These are phyloP conservation scores for Ceratocystis lukuohia DNA, from an alignment of 2,329 filamentous ascomycete genomes.

Conservation along the genomic window DNA sequence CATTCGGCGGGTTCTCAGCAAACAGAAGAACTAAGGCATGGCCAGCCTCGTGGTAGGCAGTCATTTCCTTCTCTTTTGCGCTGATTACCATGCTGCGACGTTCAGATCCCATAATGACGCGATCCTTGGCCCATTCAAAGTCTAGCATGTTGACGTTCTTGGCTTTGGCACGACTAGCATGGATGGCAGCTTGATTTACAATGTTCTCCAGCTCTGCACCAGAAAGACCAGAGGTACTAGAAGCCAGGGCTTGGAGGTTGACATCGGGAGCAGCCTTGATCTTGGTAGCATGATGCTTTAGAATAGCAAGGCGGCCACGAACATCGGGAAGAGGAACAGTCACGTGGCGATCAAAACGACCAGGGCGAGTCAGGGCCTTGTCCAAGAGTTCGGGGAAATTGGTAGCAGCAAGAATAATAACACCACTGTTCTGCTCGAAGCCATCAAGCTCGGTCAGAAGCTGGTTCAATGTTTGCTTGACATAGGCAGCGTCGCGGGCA, in stretches of 20 bases:
- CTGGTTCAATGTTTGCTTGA: slow-evolving; percentile 95
- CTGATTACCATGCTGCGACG: slow-evolving; percentile 78
- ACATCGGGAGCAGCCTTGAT: slow-evolving; percentile 70
- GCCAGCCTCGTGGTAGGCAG: slow-evolving; percentile 92
- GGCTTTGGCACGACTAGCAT: slow-evolving; percentile 78
- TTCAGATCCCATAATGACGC: slow-evolving; percentile 94
- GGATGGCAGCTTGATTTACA: slow-evolving; percentile 89
- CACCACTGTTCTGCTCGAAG: slow-evolving; percentile 85
- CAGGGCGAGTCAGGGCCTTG: slow-evolving; percentile 85
- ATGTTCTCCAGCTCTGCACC: slow-evolving; percentile 94
- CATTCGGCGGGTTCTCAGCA: slow-evolving; percentile 54
- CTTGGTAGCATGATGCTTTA: slow-evolving; percentile 87
- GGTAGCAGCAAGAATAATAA: slow-evolving; percentile 91
- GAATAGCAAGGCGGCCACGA: slow-evolving; percentile 78
- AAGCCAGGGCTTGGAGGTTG: slow-evolving; percentile 70
- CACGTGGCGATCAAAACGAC: slow-evolving; percentile 90
- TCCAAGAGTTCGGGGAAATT: slow-evolving; percentile 92
- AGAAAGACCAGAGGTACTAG: slow-evolving; percentile 80
- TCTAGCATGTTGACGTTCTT: slow-evolving; percentile 62
- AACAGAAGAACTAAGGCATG: slow-evolving; percentile 85
- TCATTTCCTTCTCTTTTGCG: slow-evolving; percentile 86
- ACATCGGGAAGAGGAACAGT: slow-evolving; percentile 83
- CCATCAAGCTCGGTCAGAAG: slow-evolving; percentile 93
- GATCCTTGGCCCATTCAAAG: slow-evolving; percentile 96
- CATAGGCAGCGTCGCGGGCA: slow-evolving; percentile 81